Base-by-base conservation (phyloP, 768 basidiomycete species). In the Tulasnella sp. region DNA sequence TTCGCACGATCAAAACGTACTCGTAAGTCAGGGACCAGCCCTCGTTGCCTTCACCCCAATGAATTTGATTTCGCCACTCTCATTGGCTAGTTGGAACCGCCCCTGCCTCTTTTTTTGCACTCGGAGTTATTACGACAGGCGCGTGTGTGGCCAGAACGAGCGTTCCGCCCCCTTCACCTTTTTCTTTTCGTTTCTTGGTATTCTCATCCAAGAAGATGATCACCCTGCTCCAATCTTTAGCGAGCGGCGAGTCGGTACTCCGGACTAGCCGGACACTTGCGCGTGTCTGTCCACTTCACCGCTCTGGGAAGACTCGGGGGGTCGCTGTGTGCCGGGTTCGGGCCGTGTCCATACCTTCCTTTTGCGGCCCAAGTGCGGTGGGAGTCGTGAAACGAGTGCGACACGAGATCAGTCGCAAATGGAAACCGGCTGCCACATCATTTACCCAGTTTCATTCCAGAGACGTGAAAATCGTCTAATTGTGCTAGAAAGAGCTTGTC, bases 1-100 rank as follows among this genome's bases (percentile, higher is more conserved):
- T 68, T 68, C 62, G 62, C 62, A 68, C 62, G 62, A 68, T 68
- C 62, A 68, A 68, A 68, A 68, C 62, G 62, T 68, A 68, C 34
- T 58, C 3, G 62, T 10, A n/a, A n/a, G n/a, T 34, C 1, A 68
- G 62, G 62, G 62, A 16, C 62, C 62, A 68, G 9, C 62, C 62
- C 62, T 34, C 62, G 62, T 68, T 34, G 62, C 62, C 4, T 68
- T 68, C n/a, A 62, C 58, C 62, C 62, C 62, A 68, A 68, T 2
- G 27, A 68, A 68, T 36, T 68, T 68, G 27, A 14, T 34, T 68
- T 5, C 62, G 1, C 31, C 62, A 14, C 62, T 8, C 62, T 36
- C 27, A 68, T 68, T 68, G 62, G 62, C 27, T 27, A 68, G 19
- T 36, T 5, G 31, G 2, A 1, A 1, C 56, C n/a, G 31, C n/a